phyloP scores from a whole-genome alignment of 306 rosid species.

The Gynostemma pentaphyllum region DNA sequence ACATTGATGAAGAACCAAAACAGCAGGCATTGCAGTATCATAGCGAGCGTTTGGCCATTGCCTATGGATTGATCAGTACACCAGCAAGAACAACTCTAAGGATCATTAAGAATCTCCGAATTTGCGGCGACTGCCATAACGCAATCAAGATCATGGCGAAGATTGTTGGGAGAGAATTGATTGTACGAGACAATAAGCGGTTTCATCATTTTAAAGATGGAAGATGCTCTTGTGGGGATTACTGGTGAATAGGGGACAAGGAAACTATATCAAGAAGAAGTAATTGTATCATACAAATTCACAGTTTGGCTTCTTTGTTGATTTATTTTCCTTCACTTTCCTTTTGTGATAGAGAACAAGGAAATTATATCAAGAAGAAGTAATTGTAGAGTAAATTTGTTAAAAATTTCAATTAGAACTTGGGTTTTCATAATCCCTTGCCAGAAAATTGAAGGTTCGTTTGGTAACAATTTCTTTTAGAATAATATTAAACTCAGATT shows the following conservation, averaged over 20 bases:
- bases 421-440: too few species aligned
- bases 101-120: conserved; percentile 87
- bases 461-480: too few species aligned
- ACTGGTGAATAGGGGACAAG: conserved; percentile 37
- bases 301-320: too few species aligned
- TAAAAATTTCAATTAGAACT: too few species aligned
- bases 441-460: too few species aligned
- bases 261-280: neutral
- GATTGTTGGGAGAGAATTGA: conserved; percentile 88
- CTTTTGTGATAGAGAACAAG: neutral
- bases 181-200: conserved; percentile 89
- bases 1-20: conserved; percentile 83
- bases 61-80: conserved; percentile 91
- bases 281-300: neutral
- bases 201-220: conserved; percentile 91
- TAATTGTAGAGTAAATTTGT: neutral
- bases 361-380: neutral
- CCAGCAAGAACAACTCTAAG: conserved; percentile 91
- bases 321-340: neutral
- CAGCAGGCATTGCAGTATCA: conserved; percentile 89
- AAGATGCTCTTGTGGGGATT: conserved; percentile 85
- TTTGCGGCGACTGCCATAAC: conserved; percentile 90
- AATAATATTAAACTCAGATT: too few species aligned
- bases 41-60: conserved; percentile 84
- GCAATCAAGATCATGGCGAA: conserved; percentile 86